Evolutionary conservation across 2,329 filamentous ascomycete species (phyloP), one percentile per base, ranked within the genome.

Genomic region (Trichoderma sp.): DNA sequence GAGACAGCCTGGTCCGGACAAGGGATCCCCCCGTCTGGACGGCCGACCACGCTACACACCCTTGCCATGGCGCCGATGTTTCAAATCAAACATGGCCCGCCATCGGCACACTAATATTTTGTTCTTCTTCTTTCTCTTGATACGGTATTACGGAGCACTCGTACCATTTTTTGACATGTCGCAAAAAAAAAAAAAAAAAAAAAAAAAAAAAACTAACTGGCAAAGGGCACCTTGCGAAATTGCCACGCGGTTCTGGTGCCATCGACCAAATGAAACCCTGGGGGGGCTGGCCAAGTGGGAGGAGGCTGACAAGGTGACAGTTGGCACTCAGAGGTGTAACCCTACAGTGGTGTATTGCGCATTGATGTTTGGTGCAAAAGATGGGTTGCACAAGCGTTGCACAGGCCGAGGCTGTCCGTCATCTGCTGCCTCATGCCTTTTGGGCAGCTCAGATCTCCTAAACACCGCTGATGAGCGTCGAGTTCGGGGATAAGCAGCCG

Each of bases 51-150:
- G 45, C 59, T 63, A 63, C 32, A 15, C n/a, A 56, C 35, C 50
- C 61, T 37, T 42, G 61, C 34, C 50, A 56, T 64, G 17, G 61
- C 61, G 61, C 61, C 61, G 61, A 64, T 56, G 61, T 64, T 64
- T 64, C 61, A 64, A 45, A 56, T 42, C 61, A 39, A 54, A 34
- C 61, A 54, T 42, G 61, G 60, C 60, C 60, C 61, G 50, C 61
- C 61, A 45, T 56, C 61, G 61, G 50, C 50, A 50, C 61, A 56
- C 61, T 64, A 64, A 64, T 39, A 35, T 32, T 32, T 64, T 54
- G 32, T 53, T 37, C n/a, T 39, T 37, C n/a, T 27, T 52, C 22
- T 57, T 15, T 29, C 22, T 57, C 29, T 25, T 27, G 19, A 13
- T 58, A n/a, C 42, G n/a, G 42, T n/a, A n/a, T n/a, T 12, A 45